phyloP scores from a whole-genome alignment of 495 filamentous ascomycete genomes.

The Penicillium taxi region DNA sequence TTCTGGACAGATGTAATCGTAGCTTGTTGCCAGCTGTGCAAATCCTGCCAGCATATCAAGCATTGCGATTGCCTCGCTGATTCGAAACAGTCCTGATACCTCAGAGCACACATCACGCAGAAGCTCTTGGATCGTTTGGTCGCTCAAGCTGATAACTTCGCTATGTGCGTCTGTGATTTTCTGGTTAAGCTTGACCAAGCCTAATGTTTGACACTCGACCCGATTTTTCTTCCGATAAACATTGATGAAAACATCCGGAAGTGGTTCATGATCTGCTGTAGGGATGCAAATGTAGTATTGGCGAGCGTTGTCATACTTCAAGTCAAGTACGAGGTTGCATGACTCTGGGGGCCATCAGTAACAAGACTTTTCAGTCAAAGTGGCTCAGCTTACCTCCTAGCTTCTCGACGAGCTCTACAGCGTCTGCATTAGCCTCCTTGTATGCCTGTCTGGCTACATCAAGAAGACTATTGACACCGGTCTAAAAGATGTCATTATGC shows the following conservation, averaged over 20 bases:
- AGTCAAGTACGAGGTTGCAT: constrained; percentile 52
- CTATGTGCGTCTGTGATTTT: constrained; percentile 69
- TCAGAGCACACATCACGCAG: constrained; percentile 58
- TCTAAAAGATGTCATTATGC: constrained; percentile 35
- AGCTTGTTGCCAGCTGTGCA: constrained; percentile 63
- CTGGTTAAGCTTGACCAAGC: constrained; percentile 69
- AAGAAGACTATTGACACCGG: constrained; percentile 76
- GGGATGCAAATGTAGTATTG: constrained; percentile 74
- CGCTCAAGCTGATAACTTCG: constrained; percentile 71
- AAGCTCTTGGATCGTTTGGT: constrained; percentile 59
- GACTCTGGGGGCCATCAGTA: constrained; percentile 41
- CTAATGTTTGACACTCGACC: constrained; percentile 79
- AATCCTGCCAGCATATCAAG: constrained; percentile 89
- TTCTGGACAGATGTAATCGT: constrained; percentile 76
- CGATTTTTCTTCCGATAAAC: constrained; percentile 59
- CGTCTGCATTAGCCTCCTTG: constrained; percentile 74
- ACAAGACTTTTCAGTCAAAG: no score
- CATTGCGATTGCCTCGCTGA: constrained; percentile 80
- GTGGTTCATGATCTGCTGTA: constrained; percentile 50
- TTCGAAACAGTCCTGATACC: constrained; percentile 61
- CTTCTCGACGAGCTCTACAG: constrained; percentile 58
- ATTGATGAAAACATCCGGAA: constrained; percentile 75
- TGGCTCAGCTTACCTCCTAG: constrained; percentile 44
- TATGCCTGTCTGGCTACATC: constrained; percentile 82
- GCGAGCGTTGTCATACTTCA: constrained; percentile 68